Conservation (phyloP, 352 stramenopile genomes). For the Aphanomyces invadans region DNA sequence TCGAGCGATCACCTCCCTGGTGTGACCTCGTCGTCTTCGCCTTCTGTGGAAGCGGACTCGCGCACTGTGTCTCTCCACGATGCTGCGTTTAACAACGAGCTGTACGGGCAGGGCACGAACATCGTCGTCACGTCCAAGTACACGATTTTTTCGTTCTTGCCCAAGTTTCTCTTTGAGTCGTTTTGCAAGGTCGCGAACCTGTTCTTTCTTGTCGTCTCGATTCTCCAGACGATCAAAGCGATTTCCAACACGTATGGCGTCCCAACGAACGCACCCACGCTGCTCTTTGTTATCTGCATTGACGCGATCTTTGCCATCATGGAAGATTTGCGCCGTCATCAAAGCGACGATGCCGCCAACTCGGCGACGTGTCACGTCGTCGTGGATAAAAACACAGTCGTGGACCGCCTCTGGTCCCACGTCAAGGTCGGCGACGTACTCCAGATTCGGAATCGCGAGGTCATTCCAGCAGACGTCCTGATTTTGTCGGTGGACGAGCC, state of each 20-base stretch:
- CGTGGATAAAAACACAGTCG: constrained; percentile 46
- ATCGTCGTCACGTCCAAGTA: constrained; percentile 88
- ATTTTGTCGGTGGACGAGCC: constrained; percentile 73
- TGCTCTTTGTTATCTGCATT: constrained; percentile 88
- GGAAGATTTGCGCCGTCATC: constrained; percentile 73
- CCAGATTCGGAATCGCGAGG: constrained; percentile 69
- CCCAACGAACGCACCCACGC: constrained; percentile 63
- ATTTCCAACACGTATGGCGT: constrained; percentile 78
- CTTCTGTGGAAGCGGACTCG: background rate
- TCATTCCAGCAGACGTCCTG: constrained; percentile 77
- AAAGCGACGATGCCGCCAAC: constrained; percentile 78
- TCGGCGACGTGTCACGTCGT: constrained; percentile 59
- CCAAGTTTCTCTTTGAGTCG: constrained; percentile 84
- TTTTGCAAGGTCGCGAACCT: constrained; percentile 89
- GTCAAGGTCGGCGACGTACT: constrained; percentile 83
- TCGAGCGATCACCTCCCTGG: constrained; percentile 5
- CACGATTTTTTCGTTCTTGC: constrained; percentile 74
- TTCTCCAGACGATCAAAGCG: constrained; percentile 77
- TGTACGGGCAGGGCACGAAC: constrained; percentile 69
- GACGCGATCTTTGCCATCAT: constrained; percentile 85
- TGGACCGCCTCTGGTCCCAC: constrained; percentile 69
- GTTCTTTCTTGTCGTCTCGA: constrained; percentile 89
- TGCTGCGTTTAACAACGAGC: constrained; percentile 40
- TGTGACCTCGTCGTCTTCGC: background rate
- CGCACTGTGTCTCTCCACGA: constrained; percentile 75